Conservation (phyloP, 2,329 filamentous ascomycete species). For the Fusarium udum region DNA sequence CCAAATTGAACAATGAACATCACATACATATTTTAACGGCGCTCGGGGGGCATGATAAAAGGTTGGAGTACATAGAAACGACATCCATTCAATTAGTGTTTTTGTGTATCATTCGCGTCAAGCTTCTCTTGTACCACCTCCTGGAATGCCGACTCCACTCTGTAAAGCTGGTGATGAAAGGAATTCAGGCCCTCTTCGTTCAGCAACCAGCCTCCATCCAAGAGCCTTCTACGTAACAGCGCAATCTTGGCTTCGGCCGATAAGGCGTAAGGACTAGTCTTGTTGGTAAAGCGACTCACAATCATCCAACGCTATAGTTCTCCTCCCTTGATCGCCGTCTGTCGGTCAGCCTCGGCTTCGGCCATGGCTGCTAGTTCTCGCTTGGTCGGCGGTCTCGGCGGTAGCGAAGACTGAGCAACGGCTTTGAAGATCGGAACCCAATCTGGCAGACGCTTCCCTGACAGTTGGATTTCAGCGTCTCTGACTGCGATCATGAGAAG, state of each 20-base stretch:
- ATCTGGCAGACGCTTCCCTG: background rate
- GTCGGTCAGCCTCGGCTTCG: background rate
- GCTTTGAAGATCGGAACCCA: constrained; percentile 5
- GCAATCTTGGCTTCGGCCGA: background rate
- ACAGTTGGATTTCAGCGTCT: background rate
- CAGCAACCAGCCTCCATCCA: background rate
- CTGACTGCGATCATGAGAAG: constrained; percentile 8
- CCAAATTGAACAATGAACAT: background rate
- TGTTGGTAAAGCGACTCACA: background rate
- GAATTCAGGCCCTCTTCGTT: background rate
- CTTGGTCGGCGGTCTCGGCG: background rate
- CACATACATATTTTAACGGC: background rate
- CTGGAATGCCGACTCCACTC: background rate
- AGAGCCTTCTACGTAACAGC: background rate
- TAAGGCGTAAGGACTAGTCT: background rate
- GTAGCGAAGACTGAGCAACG: background rate
- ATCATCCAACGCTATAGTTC: background rate
- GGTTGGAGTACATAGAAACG: background rate
- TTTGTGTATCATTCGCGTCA: background rate
- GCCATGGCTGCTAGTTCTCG: background rate
- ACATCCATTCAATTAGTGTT: background rate
- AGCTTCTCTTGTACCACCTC: background rate
- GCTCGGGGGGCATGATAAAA: background rate
- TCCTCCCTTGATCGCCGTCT: background rate
- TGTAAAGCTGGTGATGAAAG: background rate